phyloP scores from a whole-genome alignment of 768 basidiomycete species.

The Mrakia blollopis region DNA sequence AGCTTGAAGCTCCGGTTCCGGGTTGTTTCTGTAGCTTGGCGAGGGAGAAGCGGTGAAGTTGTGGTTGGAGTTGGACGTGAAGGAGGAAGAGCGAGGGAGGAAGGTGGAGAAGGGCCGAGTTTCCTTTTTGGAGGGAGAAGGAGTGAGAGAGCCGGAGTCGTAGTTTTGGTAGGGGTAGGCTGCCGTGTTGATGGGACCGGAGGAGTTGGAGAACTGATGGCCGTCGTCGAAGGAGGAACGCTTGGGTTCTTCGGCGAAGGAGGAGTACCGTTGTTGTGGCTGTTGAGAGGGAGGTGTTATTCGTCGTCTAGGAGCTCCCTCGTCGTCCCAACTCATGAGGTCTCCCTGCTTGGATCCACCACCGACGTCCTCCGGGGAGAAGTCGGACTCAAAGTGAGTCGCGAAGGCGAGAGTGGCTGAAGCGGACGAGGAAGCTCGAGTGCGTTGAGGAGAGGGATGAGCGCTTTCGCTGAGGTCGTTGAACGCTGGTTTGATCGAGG shows the following conservation, averaged over 20 bases:
- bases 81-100: conserved; percentile 22
- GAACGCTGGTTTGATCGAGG: background rate
- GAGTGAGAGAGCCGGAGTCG: background rate
- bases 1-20: background rate
- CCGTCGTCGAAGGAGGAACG: conserved; percentile 1
- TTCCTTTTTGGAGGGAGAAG: conserved; percentile 18
- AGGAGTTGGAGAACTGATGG: conserved; percentile 5
- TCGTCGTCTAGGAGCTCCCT: background rate
- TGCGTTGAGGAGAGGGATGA: background rate
- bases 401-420: background rate
- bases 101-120: conserved; percentile 12
- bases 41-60: background rate
- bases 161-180: background rate
- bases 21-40: background rate
- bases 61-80: background rate
- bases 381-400: conserved; percentile 17
- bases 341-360: background rate
- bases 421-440: background rate
- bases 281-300: background rate
- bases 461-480: background rate
- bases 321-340: conserved; percentile 14
- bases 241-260: background rate
- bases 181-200: background rate
- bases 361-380: background rate
- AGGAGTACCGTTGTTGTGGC: background rate